Conservation (phyloP, 2,329 filamentous ascomycete species). For the Annulohypoxylon truncatum region DNA sequence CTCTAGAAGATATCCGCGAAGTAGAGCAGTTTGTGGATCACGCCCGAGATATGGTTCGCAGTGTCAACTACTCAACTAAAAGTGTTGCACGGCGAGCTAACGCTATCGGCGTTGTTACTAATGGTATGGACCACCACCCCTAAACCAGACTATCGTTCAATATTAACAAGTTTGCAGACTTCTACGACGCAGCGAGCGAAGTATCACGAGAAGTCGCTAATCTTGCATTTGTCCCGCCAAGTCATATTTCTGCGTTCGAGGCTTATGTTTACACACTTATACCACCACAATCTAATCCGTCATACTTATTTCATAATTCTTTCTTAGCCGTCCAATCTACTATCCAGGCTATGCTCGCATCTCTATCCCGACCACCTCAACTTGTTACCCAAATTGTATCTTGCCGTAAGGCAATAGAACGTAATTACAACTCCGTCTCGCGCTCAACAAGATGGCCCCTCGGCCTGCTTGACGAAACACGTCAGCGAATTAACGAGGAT, state of each 20-base stretch:
- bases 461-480: constrained; percentile 85
- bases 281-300: constrained; percentile 78
- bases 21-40: constrained; percentile 94
- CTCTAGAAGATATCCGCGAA: constrained; percentile 84
- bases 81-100: constrained; percentile 85
- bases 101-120: constrained; percentile 72
- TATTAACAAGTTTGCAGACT: constrained; percentile 63
- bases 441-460: constrained; percentile 84
- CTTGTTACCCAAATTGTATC: constrained; percentile 82
- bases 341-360: constrained; percentile 81
- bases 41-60: constrained; percentile 87
- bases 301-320: constrained; percentile 77
- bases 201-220: constrained; percentile 64
- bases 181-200: constrained; percentile 72
- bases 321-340: constrained; percentile 86
- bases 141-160: not conserved
- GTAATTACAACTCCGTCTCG: constrained; percentile 78
- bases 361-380: constrained; percentile 81
- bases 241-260: constrained; percentile 77
- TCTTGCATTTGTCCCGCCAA: constrained; percentile 73
- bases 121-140: constrained; percentile 59
- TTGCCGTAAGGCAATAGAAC: constrained; percentile 80
- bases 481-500: constrained; percentile 84
- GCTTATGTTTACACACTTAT: constrained; percentile 75
- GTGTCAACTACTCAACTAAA: constrained; percentile 84